Percentiles rank a stretch among this genome's conserved stretches.
Conservation (phyloP, 768 basidiomycete species). For the Kwoniella sp. region DNA sequence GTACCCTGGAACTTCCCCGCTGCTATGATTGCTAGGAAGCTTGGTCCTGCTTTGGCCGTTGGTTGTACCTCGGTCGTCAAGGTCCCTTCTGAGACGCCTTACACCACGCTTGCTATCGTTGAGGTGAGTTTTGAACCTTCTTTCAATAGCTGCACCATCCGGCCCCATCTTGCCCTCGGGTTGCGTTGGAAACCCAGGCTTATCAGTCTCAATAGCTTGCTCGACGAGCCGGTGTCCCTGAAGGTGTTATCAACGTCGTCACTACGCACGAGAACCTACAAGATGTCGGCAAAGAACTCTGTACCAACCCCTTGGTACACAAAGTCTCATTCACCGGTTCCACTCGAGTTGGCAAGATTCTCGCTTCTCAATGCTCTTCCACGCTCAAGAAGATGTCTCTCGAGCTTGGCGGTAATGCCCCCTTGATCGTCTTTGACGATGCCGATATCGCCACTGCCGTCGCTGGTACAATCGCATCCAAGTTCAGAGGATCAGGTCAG, state of each 20-base stretch:
- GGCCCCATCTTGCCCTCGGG: too few relatives aligned
- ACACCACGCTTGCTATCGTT: conserved; percentile 84
- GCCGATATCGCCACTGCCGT: conserved; percentile 92
- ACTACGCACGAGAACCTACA: conserved; percentile 80
- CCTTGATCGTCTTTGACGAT: conserved; percentile 95
- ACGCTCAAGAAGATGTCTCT: conserved; percentile 57
- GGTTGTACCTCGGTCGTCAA: conserved; percentile 97
- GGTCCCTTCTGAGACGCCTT: conserved; percentile 92
- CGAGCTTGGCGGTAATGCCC: conserved; percentile 68
- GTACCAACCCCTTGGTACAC: conserved; percentile 78
- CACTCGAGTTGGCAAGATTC: conserved; percentile 57
- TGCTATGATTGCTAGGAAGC: conserved; percentile 66
- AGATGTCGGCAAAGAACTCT: conserved; percentile 92
- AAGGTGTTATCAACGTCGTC: conserved; percentile 92
- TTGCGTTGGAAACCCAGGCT: too few relatives aligned
- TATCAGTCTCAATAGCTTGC: conserved; percentile 71
- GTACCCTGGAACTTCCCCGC: conserved; percentile 80
- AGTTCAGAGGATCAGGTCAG: conserved; percentile 55
- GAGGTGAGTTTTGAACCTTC: conserved; percentile 62
- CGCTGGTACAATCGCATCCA: conserved; percentile 62
- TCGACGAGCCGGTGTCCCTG: conserved; percentile 85
- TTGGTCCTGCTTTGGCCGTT: conserved; percentile 69
- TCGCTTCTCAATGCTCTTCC: conserved; percentile 53
- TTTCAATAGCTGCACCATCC: neutral
- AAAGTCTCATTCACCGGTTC: conserved; percentile 85